Conservation (phyloP, 2,329 filamentous ascomycete species). For the Penicillium sp. region DNA sequence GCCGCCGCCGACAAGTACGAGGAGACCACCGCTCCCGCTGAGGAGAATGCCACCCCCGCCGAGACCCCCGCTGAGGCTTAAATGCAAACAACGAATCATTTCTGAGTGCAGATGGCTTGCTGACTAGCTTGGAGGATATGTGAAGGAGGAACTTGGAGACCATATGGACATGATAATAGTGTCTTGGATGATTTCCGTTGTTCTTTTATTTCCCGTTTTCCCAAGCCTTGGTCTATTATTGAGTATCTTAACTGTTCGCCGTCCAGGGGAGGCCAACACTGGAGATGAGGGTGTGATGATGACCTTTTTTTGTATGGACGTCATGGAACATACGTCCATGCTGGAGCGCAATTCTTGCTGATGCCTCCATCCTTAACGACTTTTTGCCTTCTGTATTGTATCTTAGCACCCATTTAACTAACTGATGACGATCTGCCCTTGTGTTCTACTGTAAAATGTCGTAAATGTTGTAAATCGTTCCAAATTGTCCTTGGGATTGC, state of each 20-base stretch:
- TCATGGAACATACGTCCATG: slow-evolving; percentile 25
- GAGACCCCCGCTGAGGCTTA: slow-evolving; percentile 26
- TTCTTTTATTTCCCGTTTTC: not conserved
- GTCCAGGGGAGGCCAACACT: slow-evolving; percentile 16
- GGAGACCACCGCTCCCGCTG: slow-evolving; percentile 43
- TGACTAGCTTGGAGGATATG: slow-evolving; percentile 18
- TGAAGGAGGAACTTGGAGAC: slow-evolving; percentile 5
- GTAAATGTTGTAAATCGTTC: not conserved
- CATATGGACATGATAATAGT: slow-evolving; percentile 30
- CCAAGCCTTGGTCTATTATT: slow-evolving; percentile 9
- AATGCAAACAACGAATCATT: slow-evolving; percentile 25
- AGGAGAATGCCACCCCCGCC: slow-evolving; percentile 43
- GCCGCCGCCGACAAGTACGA: slow-evolving; percentile 49
- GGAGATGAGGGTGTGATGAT: slow-evolving; percentile 26
- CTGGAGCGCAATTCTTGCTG: slow-evolving; percentile 23
- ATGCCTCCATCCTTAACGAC: slow-evolving; percentile 34
- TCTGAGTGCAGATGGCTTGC: slow-evolving; percentile 16
- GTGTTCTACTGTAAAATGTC: slow-evolving; percentile 17
- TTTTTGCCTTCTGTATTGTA: slow-evolving; percentile 42
- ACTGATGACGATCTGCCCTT: slow-evolving; percentile 36
- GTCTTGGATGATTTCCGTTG: not conserved
- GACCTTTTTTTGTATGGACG: slow-evolving; percentile 24
- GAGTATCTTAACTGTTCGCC: slow-evolving; percentile 26
- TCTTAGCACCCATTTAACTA: slow-evolving; percentile 43
- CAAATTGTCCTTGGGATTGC: not conserved